Conservation (phyloP, 768 basidiomycete species). For the Dioszegia crocea region DNA sequence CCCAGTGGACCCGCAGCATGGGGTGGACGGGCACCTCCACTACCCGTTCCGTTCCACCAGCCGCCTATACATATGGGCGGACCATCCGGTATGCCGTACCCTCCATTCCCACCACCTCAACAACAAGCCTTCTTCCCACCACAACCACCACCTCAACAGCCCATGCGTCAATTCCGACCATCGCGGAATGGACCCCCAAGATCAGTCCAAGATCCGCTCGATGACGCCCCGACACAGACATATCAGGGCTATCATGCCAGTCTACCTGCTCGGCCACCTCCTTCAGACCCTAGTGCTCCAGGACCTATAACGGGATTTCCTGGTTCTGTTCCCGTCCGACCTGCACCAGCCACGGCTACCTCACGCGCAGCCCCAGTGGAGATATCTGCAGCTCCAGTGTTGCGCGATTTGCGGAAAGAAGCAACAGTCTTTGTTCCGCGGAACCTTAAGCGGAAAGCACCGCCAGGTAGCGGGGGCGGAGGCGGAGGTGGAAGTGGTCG, state of each 20-base stretch:
- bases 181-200: slow-evolving; percentile 37
- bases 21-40: slow-evolving; percentile 4
- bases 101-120: slow-evolving; percentile 8
- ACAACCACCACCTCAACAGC: background rate
- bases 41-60: slow-evolving; percentile 7
- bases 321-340: slow-evolving; percentile 17
- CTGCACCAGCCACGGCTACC: slow-evolving; percentile 19
- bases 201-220: slow-evolving; percentile 64
- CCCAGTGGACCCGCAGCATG: background rate
- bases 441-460: slow-evolving; percentile 70
- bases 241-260: slow-evolving; percentile 61
- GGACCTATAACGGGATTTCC: slow-evolving; percentile 29
- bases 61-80: slow-evolving; percentile 2
- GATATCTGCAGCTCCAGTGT: slow-evolving; percentile 75
- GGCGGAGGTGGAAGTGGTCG: background rate
- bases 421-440: slow-evolving; percentile 86
- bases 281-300: slow-evolving; percentile 43
- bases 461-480: background rate
- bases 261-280: slow-evolving; percentile 31
- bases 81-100: slow-evolving; percentile 3
- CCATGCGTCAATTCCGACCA: slow-evolving; percentile 6
- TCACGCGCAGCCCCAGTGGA: slow-evolving; percentile 54
- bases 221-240: slow-evolving; percentile 70
- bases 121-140: slow-evolving; percentile 1
- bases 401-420: slow-evolving; percentile 93